phyloP scores from a whole-genome alignment of 495 filamentous ascomycete genomes.

The Glutinoglossum americanum region DNA sequence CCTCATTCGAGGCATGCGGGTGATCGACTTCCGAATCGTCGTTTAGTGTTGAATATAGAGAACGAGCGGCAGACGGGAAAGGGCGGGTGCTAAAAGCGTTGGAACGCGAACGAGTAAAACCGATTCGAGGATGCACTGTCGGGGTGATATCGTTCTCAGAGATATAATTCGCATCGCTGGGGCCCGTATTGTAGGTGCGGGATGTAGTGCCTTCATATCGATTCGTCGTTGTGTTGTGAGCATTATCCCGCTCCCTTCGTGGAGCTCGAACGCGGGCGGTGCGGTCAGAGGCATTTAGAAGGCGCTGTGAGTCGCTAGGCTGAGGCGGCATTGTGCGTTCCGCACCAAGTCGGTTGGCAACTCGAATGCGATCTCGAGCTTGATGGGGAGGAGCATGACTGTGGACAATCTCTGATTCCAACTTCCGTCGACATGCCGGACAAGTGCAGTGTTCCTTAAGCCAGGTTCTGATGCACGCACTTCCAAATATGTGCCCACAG shows the following conservation, averaged over 20 bases:
- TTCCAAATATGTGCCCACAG: conserved; percentile 29
- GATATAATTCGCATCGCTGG: not conserved
- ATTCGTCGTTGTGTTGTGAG: not conserved
- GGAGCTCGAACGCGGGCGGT: not conserved
- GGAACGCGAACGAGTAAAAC: not conserved
- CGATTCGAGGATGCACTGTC: not conserved
- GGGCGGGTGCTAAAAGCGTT: not conserved
- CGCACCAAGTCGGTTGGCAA: not conserved
- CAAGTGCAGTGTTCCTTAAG: conserved; percentile 35
- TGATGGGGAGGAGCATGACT: not conserved
- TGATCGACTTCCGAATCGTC: not conserved
- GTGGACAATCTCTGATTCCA: conserved; percentile 22
- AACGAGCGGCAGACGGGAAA: not conserved
- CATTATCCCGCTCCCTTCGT: not conserved
- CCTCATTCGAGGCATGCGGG: too few species aligned
- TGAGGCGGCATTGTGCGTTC: not conserved
- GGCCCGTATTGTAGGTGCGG: not conserved
- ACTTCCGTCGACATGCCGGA: conserved; percentile 33
- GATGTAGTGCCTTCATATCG: not conserved
- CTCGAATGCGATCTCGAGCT: not conserved
- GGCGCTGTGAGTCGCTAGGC: not conserved
- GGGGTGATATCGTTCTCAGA: too few species aligned
- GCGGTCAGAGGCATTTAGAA: not conserved
- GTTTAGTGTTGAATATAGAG: not conserved
- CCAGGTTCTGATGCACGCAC: conserved; percentile 39